Evolutionary conservation across 2,329 filamentous ascomycete species (phyloP), one percentile per base, ranked within the genome.

Genomic region (Phyllachora maydis): DNA sequence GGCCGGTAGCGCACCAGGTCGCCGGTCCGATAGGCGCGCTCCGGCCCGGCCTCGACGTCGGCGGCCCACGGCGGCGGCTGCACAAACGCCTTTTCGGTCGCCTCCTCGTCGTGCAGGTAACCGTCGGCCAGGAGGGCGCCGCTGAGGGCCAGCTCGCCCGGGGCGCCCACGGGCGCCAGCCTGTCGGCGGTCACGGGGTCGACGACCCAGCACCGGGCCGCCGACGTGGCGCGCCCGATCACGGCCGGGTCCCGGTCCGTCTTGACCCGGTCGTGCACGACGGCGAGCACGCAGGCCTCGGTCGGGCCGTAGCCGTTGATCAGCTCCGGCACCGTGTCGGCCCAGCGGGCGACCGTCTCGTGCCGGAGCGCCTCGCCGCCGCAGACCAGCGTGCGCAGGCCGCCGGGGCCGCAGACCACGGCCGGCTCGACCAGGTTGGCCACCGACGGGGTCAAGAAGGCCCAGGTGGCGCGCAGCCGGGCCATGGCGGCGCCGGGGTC

Each of bases 21-120:
- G 16, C 50, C 50, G 3, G 50, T 52, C 18, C 40, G 43, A 28
- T 52, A 54, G 6, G 53, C 22, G 1, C 42, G 36, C 4, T 2
- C 35, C 34, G 24, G 22, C 10, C 11, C 8, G 8, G 11, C 17
- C 5, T 4, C 11, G 4, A 8, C 23, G 11, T 57, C 42, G 23
- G 6, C 12, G 6, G 19, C 15, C 24, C 24, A 26, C 10, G 24
- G n/a, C 11, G 24, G 24, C 11, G 14, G 22, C 9, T 26, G 20
- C 8, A 26, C 12, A 13, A 63, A 63, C 0, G 45, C 40, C 8
- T 45, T 63, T 30, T 54, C 56, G 13, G 67, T 71, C 40, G 65
- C 68, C 16, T 40, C 35, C 1, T 37, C 30, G 14, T 60, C 50
- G 23, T 57, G 47, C 11, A 58, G 37, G 26, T 65, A 64, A 14